Percentiles rank a stretch among this genome's conserved stretches.
phyloP scores from a whole-genome alignment of 495 filamentous ascomycete genomes.

The Aspergillus cristatus region DNA sequence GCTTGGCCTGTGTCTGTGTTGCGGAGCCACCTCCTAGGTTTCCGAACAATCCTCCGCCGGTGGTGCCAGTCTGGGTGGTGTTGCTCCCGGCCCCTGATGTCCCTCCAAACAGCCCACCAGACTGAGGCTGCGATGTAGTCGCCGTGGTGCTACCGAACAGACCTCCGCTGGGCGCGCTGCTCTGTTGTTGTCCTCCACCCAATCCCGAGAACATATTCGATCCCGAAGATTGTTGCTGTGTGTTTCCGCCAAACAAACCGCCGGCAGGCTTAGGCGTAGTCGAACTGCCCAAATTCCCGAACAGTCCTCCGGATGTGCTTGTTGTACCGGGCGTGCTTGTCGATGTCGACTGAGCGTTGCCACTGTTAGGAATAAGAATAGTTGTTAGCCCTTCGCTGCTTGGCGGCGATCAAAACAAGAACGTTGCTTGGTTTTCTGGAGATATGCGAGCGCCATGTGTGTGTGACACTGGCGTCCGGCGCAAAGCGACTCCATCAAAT shows the following conservation, averaged over 20 bases:
- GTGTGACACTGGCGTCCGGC: too few species aligned
- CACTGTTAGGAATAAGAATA: conserved; percentile 9
- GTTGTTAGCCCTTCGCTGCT: too few species aligned
- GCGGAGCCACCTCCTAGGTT: conserved; percentile 21
- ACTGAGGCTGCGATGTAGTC: conserved; percentile 35
- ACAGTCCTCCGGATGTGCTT: conserved; percentile 25
- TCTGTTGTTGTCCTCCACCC: conserved; percentile 23
- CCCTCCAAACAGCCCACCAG: conserved; percentile 35
- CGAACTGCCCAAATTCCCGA: conserved; percentile 23
- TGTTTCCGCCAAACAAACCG: conserved; percentile 41
- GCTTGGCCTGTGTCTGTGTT: conserved; percentile 29
- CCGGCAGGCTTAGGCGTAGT: conserved; percentile 30
- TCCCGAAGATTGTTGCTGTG: conserved; percentile 26
- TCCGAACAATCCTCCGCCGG: conserved; percentile 27
- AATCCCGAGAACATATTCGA: conserved; percentile 33
- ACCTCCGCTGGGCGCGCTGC: conserved; percentile 23
- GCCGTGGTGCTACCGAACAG: conserved; percentile 43
- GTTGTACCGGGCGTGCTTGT: conserved; percentile 20
- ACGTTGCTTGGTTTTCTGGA: too few species aligned
- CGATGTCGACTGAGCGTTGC: conserved; percentile 20
- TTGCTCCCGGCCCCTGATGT: conserved; percentile 31
- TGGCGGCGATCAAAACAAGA: too few species aligned
- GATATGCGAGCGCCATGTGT: too few species aligned
- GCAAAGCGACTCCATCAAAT: too few species aligned
- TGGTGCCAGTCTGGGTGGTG: conserved; percentile 22